Evolutionary conservation across 495 filamentous ascomycete genomes (phyloP).

Genomic region (Xanthoparmelia taractica): DNA sequence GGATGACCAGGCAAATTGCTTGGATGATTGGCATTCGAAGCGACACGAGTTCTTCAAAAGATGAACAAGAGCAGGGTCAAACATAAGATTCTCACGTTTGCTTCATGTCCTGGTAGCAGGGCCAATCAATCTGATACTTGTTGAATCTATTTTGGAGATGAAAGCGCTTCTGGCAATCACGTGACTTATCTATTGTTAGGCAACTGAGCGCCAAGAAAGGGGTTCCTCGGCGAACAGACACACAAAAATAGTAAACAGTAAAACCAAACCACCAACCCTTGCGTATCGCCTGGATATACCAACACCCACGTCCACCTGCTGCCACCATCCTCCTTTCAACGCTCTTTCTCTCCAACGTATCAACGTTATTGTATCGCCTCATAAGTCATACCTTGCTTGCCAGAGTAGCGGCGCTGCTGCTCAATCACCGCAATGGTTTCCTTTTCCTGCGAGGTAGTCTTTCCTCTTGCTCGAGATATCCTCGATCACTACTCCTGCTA

Average conservation of each 20-base stretch:
- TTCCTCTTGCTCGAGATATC: constrained; percentile 1
- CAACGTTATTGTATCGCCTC: background rate
- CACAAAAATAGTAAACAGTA: background rate
- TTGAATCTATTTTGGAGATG: too few relatives aligned
- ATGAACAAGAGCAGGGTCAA: too few relatives aligned
- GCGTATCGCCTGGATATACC: background rate
- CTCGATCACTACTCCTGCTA: constrained; percentile 9
- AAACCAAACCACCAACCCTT: background rate
- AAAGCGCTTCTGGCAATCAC: too few relatives aligned
- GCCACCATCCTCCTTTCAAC: background rate
- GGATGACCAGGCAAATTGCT: too few relatives aligned
- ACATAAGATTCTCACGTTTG: too few relatives aligned
- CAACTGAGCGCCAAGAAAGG: background rate
- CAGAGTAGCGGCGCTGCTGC: background rate
- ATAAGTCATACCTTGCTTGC: background rate
- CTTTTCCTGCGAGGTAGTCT: constrained; percentile 33
- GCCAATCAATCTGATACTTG: too few relatives aligned
- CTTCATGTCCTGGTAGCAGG: too few relatives aligned
- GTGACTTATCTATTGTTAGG: too few relatives aligned
- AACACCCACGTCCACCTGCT: too few relatives aligned
- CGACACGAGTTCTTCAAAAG: too few relatives aligned
- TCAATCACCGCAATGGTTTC: constrained; percentile 32
- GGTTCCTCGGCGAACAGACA: background rate
- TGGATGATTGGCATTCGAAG: too few relatives aligned
- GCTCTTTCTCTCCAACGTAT: background rate